A percentile compares a stretch with the other conserved stretches of the same genome.
phyloP scores from a whole-genome alignment of 2,329 filamentous ascomycete genomes.

The Falciphora oryzae region DNA sequence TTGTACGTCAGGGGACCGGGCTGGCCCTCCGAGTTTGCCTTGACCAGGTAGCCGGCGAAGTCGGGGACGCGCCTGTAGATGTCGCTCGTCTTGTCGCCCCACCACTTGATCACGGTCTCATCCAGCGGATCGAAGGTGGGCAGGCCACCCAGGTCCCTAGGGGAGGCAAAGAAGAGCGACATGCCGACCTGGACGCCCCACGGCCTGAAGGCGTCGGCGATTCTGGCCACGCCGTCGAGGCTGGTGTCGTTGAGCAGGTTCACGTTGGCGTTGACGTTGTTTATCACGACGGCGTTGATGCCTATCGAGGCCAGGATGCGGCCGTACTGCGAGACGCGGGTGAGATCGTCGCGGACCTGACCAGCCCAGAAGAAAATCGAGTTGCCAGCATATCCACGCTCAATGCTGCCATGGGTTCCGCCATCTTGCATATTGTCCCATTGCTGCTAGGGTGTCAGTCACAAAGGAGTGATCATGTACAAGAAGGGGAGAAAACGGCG shows the following conservation, averaged over 20 bases:
- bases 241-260: slow-evolving; percentile 49
- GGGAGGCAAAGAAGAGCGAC: slow-evolving; percentile 64
- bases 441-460: slow-evolving; percentile 27
- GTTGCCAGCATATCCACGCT: slow-evolving; percentile 60
- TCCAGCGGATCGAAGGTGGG: slow-evolving; percentile 62
- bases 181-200: slow-evolving; percentile 62
- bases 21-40: slow-evolving; percentile 68
- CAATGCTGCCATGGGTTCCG: slow-evolving; percentile 45
- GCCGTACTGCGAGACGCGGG: slow-evolving; percentile 55
- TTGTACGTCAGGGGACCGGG: slow-evolving; percentile 65
- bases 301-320: slow-evolving; percentile 61
- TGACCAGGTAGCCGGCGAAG: slow-evolving; percentile 63
- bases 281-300: slow-evolving; percentile 61
- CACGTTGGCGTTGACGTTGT: slow-evolving; percentile 67
- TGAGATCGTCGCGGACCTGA: slow-evolving; percentile 49
- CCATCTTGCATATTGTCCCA: slow-evolving; percentile 61
- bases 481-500: neutral
- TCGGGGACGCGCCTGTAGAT: slow-evolving; percentile 60
- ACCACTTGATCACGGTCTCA: slow-evolving; percentile 53
- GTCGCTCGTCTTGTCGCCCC: slow-evolving; percentile 52
- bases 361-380: slow-evolving; percentile 64
- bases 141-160: slow-evolving; percentile 48
- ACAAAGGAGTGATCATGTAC: neutral
- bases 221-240: slow-evolving; percentile 52
- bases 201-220: slow-evolving; percentile 61